Conservation (phyloP, 345 rosid species). For the Acer negundo region DNA sequence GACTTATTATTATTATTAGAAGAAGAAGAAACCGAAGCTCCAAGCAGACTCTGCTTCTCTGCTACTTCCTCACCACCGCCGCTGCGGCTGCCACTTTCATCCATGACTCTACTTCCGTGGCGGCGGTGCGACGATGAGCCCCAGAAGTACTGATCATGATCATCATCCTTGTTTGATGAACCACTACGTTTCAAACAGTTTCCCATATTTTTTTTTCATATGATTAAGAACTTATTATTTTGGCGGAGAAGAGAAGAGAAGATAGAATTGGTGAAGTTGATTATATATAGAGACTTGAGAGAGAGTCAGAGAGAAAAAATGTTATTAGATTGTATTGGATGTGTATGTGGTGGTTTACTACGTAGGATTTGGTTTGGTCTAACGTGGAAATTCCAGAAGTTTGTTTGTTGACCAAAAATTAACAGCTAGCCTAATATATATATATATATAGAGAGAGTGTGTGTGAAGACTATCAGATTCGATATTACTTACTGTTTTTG, state of each 20-base stretch:
- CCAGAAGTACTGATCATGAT: too few species aligned
- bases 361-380: conserved; percentile 13
- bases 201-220: conserved; percentile 36
- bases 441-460: too few species aligned
- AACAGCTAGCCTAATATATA: neutral
- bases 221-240: too few species aligned
- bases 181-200: conserved; percentile 31
- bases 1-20: neutral
- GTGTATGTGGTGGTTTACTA: too few species aligned
- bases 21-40: conserved; percentile 12
- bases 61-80: neutral
- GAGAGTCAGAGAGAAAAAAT: too few species aligned
- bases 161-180: conserved; percentile 15
- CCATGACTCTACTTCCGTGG: neutral
- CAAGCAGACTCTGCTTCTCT: conserved; percentile 28
- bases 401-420: conserved; percentile 12
- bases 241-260: conserved; percentile 22
- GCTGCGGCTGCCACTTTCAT: neutral
- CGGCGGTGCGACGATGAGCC: neutral
- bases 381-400: neutral
- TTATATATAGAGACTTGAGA: neutral
- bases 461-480: too few species aligned
- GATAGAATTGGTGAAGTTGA: conserved; percentile 9
- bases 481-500: too few species aligned
- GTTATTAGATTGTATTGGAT: neutral